Conservation (phyloP, 2,329 filamentous ascomycete genomes). For the Diaporthe ilicicola region DNA sequence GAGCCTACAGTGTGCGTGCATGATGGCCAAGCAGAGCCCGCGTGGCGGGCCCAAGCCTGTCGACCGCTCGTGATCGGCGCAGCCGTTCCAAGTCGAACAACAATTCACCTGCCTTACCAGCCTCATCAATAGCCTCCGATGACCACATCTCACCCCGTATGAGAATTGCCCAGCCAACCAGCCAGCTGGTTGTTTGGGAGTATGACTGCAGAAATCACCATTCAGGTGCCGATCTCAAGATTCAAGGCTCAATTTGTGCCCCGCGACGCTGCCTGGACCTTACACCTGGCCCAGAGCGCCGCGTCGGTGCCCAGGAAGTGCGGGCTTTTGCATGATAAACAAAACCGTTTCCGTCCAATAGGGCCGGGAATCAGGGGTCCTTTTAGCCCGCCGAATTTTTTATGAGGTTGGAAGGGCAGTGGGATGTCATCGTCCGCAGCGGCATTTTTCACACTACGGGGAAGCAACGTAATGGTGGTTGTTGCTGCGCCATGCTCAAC, state of each 20-base stretch:
- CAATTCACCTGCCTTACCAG: constrained; percentile 22
- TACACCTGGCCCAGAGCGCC: neutral
- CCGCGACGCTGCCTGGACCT: neutral
- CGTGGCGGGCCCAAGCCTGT: constrained; percentile 28
- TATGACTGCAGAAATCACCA: neutral
- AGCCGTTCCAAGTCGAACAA: constrained; percentile 11
- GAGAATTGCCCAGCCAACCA: constrained; percentile 20
- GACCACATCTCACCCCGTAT: constrained; percentile 16
- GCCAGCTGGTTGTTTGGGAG: constrained; percentile 6
- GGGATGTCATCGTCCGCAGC: constrained; percentile 19
- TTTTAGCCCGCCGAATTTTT: neutral
- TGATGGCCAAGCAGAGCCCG: constrained; percentile 15
- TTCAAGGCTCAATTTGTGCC: neutral
- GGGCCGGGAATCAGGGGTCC: neutral
- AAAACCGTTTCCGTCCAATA: constrained; percentile 10
- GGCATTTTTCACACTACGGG: constrained; percentile 27
- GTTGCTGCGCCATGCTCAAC: constrained; percentile 24
- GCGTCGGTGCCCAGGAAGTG: constrained; percentile 10
- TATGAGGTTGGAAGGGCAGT: neutral
- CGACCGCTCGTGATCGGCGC: constrained; percentile 24
- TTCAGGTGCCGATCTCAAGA: constrained; percentile 10
- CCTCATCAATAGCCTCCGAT: constrained; percentile 16
- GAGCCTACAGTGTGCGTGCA: neutral
- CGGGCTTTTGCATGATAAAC: neutral
- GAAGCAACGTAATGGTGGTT: constrained; percentile 27